Base-by-base conservation (phyloP, 2,329 filamentous ascomycete genomes). In the Neonectria magnoliae region DNA sequence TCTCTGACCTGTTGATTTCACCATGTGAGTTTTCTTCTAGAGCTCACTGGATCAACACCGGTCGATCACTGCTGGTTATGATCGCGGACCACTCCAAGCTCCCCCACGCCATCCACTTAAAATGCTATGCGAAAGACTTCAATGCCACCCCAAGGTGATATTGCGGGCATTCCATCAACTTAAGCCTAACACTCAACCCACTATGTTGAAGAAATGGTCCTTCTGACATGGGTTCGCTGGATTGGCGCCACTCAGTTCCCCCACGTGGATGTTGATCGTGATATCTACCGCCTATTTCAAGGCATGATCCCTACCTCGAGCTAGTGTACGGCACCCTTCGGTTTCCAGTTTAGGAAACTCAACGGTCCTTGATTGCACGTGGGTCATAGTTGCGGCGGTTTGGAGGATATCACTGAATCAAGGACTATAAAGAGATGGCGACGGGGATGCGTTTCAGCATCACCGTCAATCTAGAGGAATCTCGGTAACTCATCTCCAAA, bases 231-330 rank as follows among this genome's bases (percentile, higher is more conserved):
- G 36, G 18, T 33, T 45, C 10, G 22, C 41, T 52, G 16, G 47
- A 27, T 62, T 36, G 33, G 22, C 33, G 27, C 64, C 64, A 66
- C 22, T 58, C 55, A 29, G 29, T 55, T 47, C 48, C 20, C 50
- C 60, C 64, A 66, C 64, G 64, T 66, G 64, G 55, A 16, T 58
- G 64, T 29, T 44, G 59, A 66, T 66, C 60, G 57, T 33, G 11
- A 42, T 31, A 31, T 25, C 36, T 31, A 31, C 55, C 36, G 45
- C 14, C n/a, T 51, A 51, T 51, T 33, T 29, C 48, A 58, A 55
- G 44, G 31, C 51, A 57, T 31, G 41, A 51, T 20, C 57, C 42
- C 44, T 51, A 38, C 50, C 31, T 29, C 48, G 10, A 36, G 20
- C 20, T 55, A 55, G 50, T 55, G 47, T 48, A 45, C 31, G 45